These are phyloP conservation scores for Excoecaria agallocha DNA, from an alignment of 345 rosid species.

Conservation along the genomic window DNA sequence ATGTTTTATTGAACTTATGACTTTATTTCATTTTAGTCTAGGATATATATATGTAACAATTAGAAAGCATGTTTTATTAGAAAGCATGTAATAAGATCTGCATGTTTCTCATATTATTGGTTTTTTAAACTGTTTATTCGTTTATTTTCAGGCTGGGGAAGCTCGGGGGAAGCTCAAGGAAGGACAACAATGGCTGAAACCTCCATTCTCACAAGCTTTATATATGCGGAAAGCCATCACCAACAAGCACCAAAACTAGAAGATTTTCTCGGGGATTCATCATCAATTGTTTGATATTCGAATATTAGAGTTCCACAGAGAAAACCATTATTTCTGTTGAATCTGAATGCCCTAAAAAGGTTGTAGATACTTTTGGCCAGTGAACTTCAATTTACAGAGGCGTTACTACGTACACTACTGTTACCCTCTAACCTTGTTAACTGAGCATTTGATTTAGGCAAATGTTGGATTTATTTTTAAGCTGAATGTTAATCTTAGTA, in stretches of 20 bases:
- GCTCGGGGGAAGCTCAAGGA: constrained; percentile 44
- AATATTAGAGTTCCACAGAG: constrained; percentile 31
- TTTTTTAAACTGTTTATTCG: not conserved
- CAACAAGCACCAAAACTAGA: constrained; percentile 78
- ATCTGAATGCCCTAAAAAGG: constrained; percentile 59
- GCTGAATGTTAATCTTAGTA: not conserved
- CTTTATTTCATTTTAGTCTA: too few relatives aligned
- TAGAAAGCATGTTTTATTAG: too few relatives aligned
- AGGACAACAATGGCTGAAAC: constrained; percentile 50
- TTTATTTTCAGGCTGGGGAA: constrained; percentile 61
- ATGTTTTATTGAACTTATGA: too few relatives aligned
- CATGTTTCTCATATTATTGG: too few relatives aligned
- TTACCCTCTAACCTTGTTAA: not conserved
- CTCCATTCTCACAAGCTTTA: constrained; percentile 41
- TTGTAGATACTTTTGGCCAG: constrained; percentile 81
- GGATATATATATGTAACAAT: too few relatives aligned
- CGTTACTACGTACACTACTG: constrained; percentile 60
- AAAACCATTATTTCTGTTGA: constrained; percentile 40
- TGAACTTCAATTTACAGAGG: constrained; percentile 96
- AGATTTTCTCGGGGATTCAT: constrained; percentile 80
- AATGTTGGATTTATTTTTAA: not conserved
- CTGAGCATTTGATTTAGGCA: too few relatives aligned
- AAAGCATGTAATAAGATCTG: too few relatives aligned
- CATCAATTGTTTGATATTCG: constrained; percentile 60
- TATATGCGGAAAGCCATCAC: constrained; percentile 42